A percentile compares a stretch with the other conserved stretches of the same genome.
Conservation (phyloP, 129 eudicot genomes). For the Helianthus annuus region HanXRQr2.0-SUNRISE NC_035434.2:144318909-144319408, state of each 20-base stretch:
- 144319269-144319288: background rate
- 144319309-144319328: conserved; percentile 43
- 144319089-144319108: too few species aligned
- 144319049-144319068: too few species aligned
- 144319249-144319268: background rate
- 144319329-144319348: conserved; percentile 49
- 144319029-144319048: too few species aligned
- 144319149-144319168: conserved; percentile 44
- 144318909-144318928: too few species aligned
- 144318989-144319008: too few species aligned
- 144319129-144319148: conserved; percentile 48
- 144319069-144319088: too few species aligned
- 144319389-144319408: conserved; percentile 40
- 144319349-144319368: conserved; percentile 44
- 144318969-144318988: too few species aligned
- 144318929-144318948: too few species aligned
- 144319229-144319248: background rate
- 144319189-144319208: background rate
- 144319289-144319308: conserved; percentile 45
- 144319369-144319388: conserved; percentile 54
- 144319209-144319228: background rate
- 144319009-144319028: too few species aligned
- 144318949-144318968: too few species aligned
- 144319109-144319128: conserved; percentile 46
- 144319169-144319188: conserved; percentile 9